Evolutionary conservation across 257 asterid species (phyloP), one percentile per base, ranked within the genome.

Genomic region (Vinca minor): DNA sequence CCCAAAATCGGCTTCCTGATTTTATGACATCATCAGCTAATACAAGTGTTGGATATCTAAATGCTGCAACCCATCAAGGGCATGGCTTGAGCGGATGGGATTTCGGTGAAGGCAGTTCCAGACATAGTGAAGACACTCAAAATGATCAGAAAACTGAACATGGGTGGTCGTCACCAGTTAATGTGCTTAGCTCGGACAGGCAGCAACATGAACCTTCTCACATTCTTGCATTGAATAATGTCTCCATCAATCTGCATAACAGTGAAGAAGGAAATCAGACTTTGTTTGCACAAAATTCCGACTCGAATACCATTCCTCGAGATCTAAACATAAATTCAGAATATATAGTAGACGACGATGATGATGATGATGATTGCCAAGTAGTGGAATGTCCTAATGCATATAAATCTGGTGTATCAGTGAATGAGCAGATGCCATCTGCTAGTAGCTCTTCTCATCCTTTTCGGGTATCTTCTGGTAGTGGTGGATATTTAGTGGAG

Each of bases 61-160:
- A 71, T 77, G 80, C 64, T 65, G 69, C 64, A 38, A 78, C 67
- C 61, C 85, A 74, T 60, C 85, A 75, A 47, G 75, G 76, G 46
- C 81, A 58, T 36, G 71, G 23, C 44, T 39, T 34, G 68, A 62
- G 77, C 42, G 84, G 81, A 62, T 86, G 96, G 95, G 78, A 65
- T 71, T 76, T 79, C 45, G 95, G 95, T 32, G 95, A 87, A 79
- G 64, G 83, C 76, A 85, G 96, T 77, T 84, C 95, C 35, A 66
- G 81, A 61, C 83, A 62, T 25, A 65, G 45, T 76, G 91, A 75
- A 59, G 75, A 59, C 38, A 64, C 73, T 57, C 79, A 60, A 55
- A 78, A 56, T 68, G 88, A 82, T 67, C 71, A 73, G 71, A 79
- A 75, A 65, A 45, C 76, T 49, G 89, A 87, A 61, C 76, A 66